Evolutionary conservation across 805 yeast species (phyloP).

Genomic region (Vanderwaltozyma tropicalis): DNA sequence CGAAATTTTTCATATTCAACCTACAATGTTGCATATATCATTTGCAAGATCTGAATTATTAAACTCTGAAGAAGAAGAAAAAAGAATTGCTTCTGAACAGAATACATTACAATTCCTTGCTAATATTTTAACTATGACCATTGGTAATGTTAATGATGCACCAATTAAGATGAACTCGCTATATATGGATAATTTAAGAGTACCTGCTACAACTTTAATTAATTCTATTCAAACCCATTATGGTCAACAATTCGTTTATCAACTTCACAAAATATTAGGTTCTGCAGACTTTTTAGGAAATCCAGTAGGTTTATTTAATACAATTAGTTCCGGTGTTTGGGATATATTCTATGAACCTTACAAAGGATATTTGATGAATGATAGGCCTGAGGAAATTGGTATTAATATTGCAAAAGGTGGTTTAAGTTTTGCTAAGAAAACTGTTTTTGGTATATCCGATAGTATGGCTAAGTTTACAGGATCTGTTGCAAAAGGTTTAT

Average conservation of each 20-base stretch:
- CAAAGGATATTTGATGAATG: constrained; percentile 88
- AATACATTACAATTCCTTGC: constrained; percentile 66
- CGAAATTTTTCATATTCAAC: constrained; percentile 87
- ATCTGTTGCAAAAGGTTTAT: constrained; percentile 85
- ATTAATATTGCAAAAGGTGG: constrained; percentile 96
- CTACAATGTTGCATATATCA: constrained; percentile 77
- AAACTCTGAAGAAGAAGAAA: constrained; percentile 44
- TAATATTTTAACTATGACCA: constrained; percentile 88
- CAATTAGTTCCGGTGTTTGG: constrained; percentile 86
- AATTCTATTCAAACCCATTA: constrained; percentile 75
- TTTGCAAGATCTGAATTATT: constrained; percentile 82
- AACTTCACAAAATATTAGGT: constrained; percentile 84
- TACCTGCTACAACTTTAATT: constrained; percentile 63
- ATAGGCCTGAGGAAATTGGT: constrained; percentile 92
- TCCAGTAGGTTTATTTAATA: constrained; percentile 93
- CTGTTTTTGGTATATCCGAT: constrained; percentile 91
- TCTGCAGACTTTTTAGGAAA: constrained; percentile 95
- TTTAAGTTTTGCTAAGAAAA: constrained; percentile 81
- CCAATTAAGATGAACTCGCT: constrained; percentile 84
- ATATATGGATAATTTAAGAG: constrained; percentile 78
- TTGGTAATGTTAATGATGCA: constrained; percentile 95
- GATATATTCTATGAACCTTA: constrained; percentile 97
- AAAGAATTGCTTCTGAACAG: constrained; percentile 25
- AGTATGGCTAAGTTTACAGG: constrained; percentile 89
- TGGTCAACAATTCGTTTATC: constrained; percentile 84